phyloP scores from a whole-genome alignment of 1,139 yeast genomes.

The Sugiyamaella neomexicana region DNA sequence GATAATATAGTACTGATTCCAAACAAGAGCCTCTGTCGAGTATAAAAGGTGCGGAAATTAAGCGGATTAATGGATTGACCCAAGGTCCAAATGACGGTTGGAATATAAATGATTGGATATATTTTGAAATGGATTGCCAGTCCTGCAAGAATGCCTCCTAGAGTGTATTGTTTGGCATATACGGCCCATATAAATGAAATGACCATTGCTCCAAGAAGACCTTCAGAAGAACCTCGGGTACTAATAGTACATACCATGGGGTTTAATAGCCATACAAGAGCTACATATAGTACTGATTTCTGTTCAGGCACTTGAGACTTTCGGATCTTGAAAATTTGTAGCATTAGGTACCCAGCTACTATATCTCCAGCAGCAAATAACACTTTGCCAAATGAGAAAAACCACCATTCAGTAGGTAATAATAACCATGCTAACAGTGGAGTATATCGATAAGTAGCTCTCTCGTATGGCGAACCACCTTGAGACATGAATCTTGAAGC shows the following conservation, averaged over 20 bases:
- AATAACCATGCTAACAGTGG: slow-evolving; percentile 85
- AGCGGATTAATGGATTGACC: slow-evolving; percentile 24
- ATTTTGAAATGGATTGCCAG: slow-evolving; percentile 85
- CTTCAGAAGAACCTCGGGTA: slow-evolving; percentile 92
- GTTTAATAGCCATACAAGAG: slow-evolving; percentile 80
- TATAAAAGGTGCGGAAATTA: slow-evolving; percentile 42
- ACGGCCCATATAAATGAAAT: slow-evolving; percentile 55
- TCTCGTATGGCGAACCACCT: slow-evolving; percentile 69
- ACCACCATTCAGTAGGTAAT: slow-evolving; percentile 57
- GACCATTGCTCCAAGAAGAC: slow-evolving; percentile 76
- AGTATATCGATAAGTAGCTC: slow-evolving; percentile 92
- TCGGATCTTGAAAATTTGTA: slow-evolving; percentile 45
- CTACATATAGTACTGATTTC: slow-evolving; percentile 44
- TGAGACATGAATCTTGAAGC: slow-evolving; percentile 72
- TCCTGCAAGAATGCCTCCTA: slow-evolving; percentile 68
- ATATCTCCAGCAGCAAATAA: slow-evolving; percentile 77
- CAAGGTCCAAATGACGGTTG: slow-evolving; percentile 50
- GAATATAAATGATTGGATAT: slow-evolving; percentile 82
- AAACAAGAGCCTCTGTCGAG: slow-evolving; percentile 50
- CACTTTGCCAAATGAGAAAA: slow-evolving; percentile 72
- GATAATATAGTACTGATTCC: slow-evolving; percentile 46
- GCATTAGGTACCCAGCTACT: slow-evolving; percentile 70
- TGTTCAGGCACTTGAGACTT: slow-evolving; percentile 33
- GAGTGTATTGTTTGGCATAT: slow-evolving; percentile 44
- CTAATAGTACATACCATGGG: slow-evolving; percentile 95